Evolutionary conservation across 2,329 filamentous ascomycete species (phyloP).

Genomic region (Diplodia corticola): DNA sequence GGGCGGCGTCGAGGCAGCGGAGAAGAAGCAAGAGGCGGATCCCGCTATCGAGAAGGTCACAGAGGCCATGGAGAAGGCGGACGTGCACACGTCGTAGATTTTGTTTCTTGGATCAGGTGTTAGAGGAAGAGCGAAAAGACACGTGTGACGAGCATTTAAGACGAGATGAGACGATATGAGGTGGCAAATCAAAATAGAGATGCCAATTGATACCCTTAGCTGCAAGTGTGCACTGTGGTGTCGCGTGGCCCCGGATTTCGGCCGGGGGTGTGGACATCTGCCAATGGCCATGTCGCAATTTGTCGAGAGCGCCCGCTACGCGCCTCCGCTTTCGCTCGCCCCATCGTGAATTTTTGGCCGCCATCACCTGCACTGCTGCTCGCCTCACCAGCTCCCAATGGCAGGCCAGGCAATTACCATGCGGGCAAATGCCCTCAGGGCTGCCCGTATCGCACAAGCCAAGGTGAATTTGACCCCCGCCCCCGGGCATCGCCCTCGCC

Average conservation of each 20-base stretch:
- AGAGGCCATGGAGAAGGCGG: conserved; percentile 22
- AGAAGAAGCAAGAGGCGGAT: conserved; percentile 24
- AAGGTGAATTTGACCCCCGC: conserved; percentile 31
- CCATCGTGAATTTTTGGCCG: conserved; percentile 21
- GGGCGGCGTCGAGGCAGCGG: conserved; percentile 41
- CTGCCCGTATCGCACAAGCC: conserved; percentile 34
- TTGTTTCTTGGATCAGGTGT: background rate
- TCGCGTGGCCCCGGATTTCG: conserved; percentile 10
- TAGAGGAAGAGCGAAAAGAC: background rate
- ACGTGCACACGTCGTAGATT: conserved; percentile 23
- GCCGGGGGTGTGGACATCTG: conserved; percentile 4
- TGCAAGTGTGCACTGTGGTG: conserved; percentile 13
- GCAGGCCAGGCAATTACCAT: conserved; percentile 30
- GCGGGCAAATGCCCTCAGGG: conserved; percentile 38
- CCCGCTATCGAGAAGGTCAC: conserved; percentile 23
- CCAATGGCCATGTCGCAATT: conserved; percentile 18
- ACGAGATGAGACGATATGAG: background rate
- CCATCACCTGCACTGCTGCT: conserved; percentile 12
- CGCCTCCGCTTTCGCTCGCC: conserved; percentile 22
- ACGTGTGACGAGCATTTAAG: conserved; percentile 10
- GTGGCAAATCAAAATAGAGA: conserved; percentile 19
- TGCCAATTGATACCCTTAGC: conserved; percentile 21
- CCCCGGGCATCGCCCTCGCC: background rate
- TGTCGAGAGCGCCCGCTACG: background rate
- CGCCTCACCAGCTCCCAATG: conserved; percentile 18